phyloP scores from a whole-genome alignment of 768 basidiomycete species.

The Fomitopsis serialis region DNA sequence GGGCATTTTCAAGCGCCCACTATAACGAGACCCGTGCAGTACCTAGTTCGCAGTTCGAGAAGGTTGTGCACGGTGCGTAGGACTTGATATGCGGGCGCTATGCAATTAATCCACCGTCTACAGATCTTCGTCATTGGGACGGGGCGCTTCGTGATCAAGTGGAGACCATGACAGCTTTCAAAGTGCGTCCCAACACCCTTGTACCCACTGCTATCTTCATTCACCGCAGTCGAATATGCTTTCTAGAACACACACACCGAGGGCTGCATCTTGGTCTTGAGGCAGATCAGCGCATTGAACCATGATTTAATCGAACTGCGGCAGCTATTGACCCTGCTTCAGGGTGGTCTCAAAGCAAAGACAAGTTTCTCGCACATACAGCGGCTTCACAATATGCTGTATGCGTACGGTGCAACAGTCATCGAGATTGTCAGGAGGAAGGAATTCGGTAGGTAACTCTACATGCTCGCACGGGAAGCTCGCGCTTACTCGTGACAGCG shows the following conservation, averaged over 20 bases:
- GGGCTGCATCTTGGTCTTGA: slow-evolving; percentile 59
- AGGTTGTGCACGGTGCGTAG: slow-evolving; percentile 9
- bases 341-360: slow-evolving; percentile 65
- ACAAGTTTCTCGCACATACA: slow-evolving; percentile 90
- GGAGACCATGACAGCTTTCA: slow-evolving; percentile 44
- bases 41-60: slow-evolving; percentile 1
- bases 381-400: slow-evolving; percentile 83
- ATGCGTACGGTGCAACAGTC: slow-evolving; percentile 88
- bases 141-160: slow-evolving; percentile 57
- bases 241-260: slow-evolving; percentile 67
- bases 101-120: background rate
- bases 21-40: background rate
- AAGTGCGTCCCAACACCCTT: slow-evolving; percentile 17
- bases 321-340: slow-evolving; percentile 53
- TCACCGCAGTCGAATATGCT: background rate
- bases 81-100: no score
- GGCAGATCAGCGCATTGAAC: slow-evolving; percentile 76
- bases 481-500: no score
- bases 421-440: slow-evolving; percentile 88
- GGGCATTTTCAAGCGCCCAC: slow-evolving; percentile 27
- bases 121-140: slow-evolving; percentile 61
- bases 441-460: slow-evolving; percentile 64
- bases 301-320: slow-evolving; percentile 76
- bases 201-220: background rate
- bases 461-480: no score